A percentile compares a stretch with the other conserved stretches of the same genome.
phyloP scores from a whole-genome alignment of 257 asterid genomes.

The Solanum appendiculatum region DNA sequence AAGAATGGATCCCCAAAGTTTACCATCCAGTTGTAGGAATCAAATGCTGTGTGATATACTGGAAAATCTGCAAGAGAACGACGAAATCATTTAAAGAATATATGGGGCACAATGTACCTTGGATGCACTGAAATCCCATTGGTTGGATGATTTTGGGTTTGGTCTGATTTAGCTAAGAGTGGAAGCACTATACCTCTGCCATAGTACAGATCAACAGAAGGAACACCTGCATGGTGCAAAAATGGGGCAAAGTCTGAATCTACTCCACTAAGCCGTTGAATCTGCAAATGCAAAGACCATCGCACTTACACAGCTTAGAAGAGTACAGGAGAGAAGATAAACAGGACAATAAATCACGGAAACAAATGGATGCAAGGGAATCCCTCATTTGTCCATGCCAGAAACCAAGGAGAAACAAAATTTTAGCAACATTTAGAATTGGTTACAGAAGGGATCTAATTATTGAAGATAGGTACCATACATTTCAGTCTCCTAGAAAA shows the following conservation, averaged over 20 bases:
- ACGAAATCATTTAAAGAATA: background rate
- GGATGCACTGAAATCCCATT: background rate
- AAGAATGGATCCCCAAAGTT: slow-evolving; percentile 77
- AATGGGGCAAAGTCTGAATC: slow-evolving; percentile 94
- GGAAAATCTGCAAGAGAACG: slow-evolving; percentile 60
- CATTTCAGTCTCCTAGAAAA: background rate
- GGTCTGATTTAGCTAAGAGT: background rate
- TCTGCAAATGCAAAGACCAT: slow-evolving; percentile 21
- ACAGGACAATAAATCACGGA: background rate
- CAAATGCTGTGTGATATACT: slow-evolving; percentile 91
- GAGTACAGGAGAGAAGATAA: background rate
- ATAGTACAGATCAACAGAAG: slow-evolving; percentile 75
- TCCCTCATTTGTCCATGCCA: background rate
- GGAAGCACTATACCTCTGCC: slow-evolving; percentile 47
- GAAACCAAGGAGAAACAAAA: background rate
- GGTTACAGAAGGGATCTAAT: background rate
- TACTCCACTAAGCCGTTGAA: slow-evolving; percentile 72
- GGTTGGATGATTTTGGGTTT: background rate
- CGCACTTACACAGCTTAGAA: background rate
- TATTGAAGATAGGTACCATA: background rate
- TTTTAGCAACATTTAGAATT: background rate
- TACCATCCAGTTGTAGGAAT: slow-evolving; percentile 84
- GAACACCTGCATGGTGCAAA: slow-evolving; percentile 83
- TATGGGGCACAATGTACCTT: slow-evolving; percentile 2
- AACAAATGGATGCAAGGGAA: background rate